phyloP scores from a whole-genome alignment of 768 basidiomycete genomes.

The Pleurotus platypus region DNA sequence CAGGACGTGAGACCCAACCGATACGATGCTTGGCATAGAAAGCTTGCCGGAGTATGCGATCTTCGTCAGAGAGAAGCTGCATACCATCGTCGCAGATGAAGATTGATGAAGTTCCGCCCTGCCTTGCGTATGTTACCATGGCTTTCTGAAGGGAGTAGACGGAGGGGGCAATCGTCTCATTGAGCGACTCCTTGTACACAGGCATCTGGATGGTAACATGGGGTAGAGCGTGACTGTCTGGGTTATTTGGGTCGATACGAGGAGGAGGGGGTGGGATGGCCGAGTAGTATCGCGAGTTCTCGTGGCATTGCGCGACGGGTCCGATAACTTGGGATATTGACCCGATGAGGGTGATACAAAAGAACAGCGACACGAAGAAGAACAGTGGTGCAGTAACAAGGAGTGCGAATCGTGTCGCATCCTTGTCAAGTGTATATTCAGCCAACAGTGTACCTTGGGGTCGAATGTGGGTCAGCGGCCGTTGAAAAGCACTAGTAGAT shows the following conservation, averaged over 20 bases:
- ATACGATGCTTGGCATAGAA: constrained; percentile 82
- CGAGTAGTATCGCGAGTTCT: constrained; percentile 82
- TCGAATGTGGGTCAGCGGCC: constrained; percentile 54
- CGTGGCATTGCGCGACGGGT: constrained; percentile 81
- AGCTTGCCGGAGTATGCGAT: constrained; percentile 58
- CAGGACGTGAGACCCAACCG: constrained; percentile 76
- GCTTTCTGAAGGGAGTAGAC: constrained; percentile 80
- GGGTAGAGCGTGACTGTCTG: constrained; percentile 63
- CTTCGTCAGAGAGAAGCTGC: constrained; percentile 63
- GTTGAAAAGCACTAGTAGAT: background rate
- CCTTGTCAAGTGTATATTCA: constrained; percentile 66
- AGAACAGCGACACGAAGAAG: constrained; percentile 81
- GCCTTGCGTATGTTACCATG: constrained; percentile 83
- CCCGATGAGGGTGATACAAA: constrained; percentile 66
- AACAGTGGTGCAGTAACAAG: constrained; percentile 64
- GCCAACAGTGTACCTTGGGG: constrained; percentile 52
- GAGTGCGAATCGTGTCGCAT: constrained; percentile 61
- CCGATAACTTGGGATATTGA: constrained; percentile 69
- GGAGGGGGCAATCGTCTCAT: constrained; percentile 69
- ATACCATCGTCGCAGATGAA: constrained; percentile 84
- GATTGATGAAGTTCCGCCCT: constrained; percentile 78
- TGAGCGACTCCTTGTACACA: constrained; percentile 82
- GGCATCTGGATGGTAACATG: constrained; percentile 83
- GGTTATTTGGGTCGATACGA: constrained; percentile 31
- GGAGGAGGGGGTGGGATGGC: constrained; percentile 56